A percentile compares a stretch with the other conserved stretches of the same genome.
phyloP scores from a whole-genome alignment of 345 rosid species.

The Citrus inodora region DNA sequence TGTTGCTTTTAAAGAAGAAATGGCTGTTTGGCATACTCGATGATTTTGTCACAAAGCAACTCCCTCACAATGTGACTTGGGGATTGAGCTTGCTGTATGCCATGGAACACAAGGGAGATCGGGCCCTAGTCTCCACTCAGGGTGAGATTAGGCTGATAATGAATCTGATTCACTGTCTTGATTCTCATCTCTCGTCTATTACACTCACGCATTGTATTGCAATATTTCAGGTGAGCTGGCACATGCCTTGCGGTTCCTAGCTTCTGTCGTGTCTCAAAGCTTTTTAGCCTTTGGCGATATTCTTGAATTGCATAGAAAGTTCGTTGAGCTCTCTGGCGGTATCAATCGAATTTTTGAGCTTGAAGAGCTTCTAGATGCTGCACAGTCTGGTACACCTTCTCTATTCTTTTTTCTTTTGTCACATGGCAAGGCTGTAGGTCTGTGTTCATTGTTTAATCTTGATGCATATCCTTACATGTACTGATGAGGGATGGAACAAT shows the following conservation, averaged over 20 bases:
- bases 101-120: constrained; percentile 86
- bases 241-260: constrained; percentile 90
- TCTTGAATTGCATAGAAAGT: constrained; percentile 88
- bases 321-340: constrained; percentile 89
- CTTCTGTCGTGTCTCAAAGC: constrained; percentile 98
- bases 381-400: constrained; percentile 61
- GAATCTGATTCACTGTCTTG: not conserved
- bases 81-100: constrained; percentile 95
- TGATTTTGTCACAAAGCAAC: constrained; percentile 97
- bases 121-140: constrained; percentile 77
- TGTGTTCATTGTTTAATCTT: not conserved
- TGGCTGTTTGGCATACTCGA: constrained; percentile 89
- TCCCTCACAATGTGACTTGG: constrained; percentile 97
- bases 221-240: constrained; percentile 80
- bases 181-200: not conserved
- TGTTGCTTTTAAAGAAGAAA: constrained; percentile 76
- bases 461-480: not conserved
- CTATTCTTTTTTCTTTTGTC: not conserved
- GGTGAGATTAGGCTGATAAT: constrained; percentile 38
- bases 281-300: constrained; percentile 97
- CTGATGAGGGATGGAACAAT: not conserved
- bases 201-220: not conserved
- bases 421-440: not conserved
- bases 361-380: constrained; percentile 88
- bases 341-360: constrained; percentile 89